Evolutionary conservation across 129 eudicot genomes (phyloP).

Genomic region (Tagetes patula): DNA sequence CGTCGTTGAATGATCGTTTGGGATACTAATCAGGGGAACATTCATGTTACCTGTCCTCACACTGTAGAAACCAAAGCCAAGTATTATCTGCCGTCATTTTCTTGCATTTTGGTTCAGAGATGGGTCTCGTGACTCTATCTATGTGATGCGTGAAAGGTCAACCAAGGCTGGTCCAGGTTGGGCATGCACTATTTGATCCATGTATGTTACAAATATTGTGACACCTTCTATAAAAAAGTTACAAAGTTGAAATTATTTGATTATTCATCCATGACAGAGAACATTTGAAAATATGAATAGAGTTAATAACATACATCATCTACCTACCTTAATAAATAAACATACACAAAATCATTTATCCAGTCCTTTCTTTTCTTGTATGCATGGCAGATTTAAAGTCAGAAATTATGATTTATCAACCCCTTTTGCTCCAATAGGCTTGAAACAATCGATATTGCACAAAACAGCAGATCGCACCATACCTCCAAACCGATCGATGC

Average conservation of each 20-base stretch:
- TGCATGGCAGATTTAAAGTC: neutral
- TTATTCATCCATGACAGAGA: constrained; percentile 19
- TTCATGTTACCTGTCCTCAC: neutral
- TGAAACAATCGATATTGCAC: constrained; percentile 92
- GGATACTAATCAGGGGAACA: constrained; percentile 51
- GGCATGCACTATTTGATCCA: neutral
- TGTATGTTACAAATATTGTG: constrained; percentile 12
- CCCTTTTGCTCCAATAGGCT: constrained; percentile 60
- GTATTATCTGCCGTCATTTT: neutral
- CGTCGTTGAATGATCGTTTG: constrained; percentile 81
- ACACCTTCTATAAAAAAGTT: constrained; percentile 10
- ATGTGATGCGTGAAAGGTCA: neutral
- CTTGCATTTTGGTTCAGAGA: neutral
- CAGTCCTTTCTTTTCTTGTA: constrained; percentile 13
- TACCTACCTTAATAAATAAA: constrained; percentile 23
- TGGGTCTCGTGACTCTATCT: neutral
- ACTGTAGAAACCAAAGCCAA: neutral
- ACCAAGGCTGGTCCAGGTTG: neutral
- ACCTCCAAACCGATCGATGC: constrained; percentile 97
- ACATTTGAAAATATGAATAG: constrained; percentile 26
- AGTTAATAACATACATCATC: constrained; percentile 32
- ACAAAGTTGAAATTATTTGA: constrained; percentile 17
- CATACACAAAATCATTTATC: constrained; percentile 1
- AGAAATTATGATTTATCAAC: constrained; percentile 39
- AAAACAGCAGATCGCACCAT: constrained; percentile 84